Conservation (phyloP, 176 grass and related monocot genomes). For the Carex kokanica region DNA sequence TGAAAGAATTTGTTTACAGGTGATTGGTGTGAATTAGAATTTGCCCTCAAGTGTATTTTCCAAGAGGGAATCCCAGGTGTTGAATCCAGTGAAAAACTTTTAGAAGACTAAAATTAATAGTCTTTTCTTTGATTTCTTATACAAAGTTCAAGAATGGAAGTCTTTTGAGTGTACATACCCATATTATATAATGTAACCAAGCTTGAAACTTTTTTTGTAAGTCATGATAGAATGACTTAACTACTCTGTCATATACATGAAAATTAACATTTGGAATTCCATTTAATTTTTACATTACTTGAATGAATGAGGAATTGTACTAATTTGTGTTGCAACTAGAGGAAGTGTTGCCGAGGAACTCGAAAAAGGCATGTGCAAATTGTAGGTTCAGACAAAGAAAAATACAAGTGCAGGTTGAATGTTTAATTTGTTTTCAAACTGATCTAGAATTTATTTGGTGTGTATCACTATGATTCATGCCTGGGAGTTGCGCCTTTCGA, state of each 20-base stretch:
- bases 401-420: conserved; percentile 3
- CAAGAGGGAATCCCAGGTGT: not conserved
- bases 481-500: conserved; percentile 22
- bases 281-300: not conserved
- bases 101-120: not conserved
- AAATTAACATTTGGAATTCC: not conserved
- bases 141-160: not conserved
- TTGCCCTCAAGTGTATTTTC: not conserved
- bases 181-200: not conserved
- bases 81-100: not conserved
- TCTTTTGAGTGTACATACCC: not conserved
- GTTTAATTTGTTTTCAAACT: conserved; percentile 12
- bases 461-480: not conserved
- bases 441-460: not conserved
- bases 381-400: conserved; percentile 8
- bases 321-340: not conserved
- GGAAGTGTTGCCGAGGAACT: not conserved
- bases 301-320: not conserved
- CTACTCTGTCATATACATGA: not conserved
- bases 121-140: not conserved
- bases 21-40: not conserved
- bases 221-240: not conserved
- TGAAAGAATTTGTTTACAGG: not conserved
- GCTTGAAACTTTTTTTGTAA: not conserved
- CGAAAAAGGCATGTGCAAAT: not conserved